Conservation (phyloP, 371 early-diverging fungal species). For the Mortierella sp. region DNA sequence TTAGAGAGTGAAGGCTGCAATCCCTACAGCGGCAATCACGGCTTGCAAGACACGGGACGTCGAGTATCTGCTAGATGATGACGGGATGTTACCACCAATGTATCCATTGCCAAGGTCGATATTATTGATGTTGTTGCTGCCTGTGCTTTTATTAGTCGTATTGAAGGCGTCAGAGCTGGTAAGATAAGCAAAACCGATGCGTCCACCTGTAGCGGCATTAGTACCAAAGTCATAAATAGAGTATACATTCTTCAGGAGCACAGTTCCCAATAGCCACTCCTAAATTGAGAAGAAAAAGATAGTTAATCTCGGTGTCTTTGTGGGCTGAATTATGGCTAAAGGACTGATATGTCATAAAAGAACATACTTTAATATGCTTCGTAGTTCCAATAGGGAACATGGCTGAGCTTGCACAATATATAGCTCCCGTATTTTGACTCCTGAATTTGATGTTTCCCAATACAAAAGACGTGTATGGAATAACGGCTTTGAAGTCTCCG, state of each 20-base stretch:
- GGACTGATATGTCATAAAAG: too few species aligned
- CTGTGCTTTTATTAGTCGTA: background rate
- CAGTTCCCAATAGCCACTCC: slow-evolving; percentile 38
- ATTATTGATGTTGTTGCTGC: background rate
- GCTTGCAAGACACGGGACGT: slow-evolving; percentile 9
- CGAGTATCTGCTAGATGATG: background rate
- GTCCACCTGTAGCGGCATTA: slow-evolving; percentile 17
- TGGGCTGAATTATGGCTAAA: background rate
- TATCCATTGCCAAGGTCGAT: background rate
- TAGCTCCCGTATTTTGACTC: background rate
- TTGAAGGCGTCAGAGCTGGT: background rate
- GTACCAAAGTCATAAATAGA: slow-evolving; percentile 45
- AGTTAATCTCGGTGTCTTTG: background rate
- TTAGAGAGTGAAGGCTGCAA: background rate
- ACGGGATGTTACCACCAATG: background rate
- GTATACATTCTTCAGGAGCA: slow-evolving; percentile 39
- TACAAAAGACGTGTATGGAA: slow-evolving; percentile 32
- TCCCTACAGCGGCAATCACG: background rate
- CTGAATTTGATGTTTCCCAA: slow-evolving; percentile 12
- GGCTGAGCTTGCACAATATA: slow-evolving; percentile 35
- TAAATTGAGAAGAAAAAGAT: slow-evolving; percentile 1
- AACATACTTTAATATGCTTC: background rate
- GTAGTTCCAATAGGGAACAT: slow-evolving; percentile 25
- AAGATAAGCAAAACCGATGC: slow-evolving; percentile 40
- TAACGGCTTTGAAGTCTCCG: slow-evolving; percentile 16